Evolutionary conservation across 345 rosid genomes (phyloP), one percentile per base, ranked within the genome.

Genomic region (Eucalyptus cloeziana): DNA sequence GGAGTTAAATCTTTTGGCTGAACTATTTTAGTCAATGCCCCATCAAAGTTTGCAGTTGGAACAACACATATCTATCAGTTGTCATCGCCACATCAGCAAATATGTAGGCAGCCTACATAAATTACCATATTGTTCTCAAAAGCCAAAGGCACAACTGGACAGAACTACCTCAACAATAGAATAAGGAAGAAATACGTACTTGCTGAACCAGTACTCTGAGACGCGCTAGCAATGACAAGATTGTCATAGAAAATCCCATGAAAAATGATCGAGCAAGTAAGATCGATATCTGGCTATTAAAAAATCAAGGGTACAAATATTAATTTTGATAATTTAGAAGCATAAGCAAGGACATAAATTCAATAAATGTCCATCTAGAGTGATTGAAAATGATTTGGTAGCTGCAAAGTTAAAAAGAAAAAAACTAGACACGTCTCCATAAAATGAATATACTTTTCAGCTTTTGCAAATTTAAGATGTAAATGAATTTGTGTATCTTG

Each of bases 151-250:
- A 76, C 15, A 76, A 76, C 8, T 22, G 16, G 47, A 40, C 5
- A 3, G 14, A 76, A 40, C 47, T 76, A 40, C 47, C 2, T 76
- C 85, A 76, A 76, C 85, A 40, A 43, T 43, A 40, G 47, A 76
- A 76, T 76, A 76, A 40, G 47, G 89, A 87, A 64, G 81, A 31
- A 86, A 85, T 31, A 91, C 97, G 90, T 93, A 97, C 99, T 93
- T 98, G 99, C 93, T 97, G 99, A 92, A 95, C 91, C 89, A 98
- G 93, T 86, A 96, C 97, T 91, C 99, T 93, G 43, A 98, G 95
- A 88, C 99, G 99, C 16, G 96, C 97, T 87, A 98, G 98, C 93
- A 96, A 89, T 27, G 99, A 95, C 95, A 98, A 90, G 89, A 94
- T 89, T 58, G 96, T 93, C 88, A 97, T 43, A 45, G 96, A 95